Conservation (phyloP, 805 yeast genomes). For the Saccharomycopsis capsularis region DNA sequence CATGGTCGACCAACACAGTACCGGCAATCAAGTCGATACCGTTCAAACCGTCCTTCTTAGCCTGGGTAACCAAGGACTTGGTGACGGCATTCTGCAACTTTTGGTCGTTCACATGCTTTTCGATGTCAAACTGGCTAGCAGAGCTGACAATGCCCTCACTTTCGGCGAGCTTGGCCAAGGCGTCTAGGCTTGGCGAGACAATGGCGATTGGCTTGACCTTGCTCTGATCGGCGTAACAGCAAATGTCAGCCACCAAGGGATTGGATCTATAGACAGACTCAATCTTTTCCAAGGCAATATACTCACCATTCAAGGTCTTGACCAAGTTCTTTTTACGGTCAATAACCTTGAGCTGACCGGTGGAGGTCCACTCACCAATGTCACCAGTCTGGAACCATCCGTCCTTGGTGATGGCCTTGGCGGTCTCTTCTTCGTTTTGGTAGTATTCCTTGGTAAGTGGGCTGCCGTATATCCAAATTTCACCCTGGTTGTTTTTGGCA, state of each 20-base stretch:
- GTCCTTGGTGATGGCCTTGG: slow-evolving; percentile 64
- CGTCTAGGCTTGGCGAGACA: slow-evolving; percentile 70
- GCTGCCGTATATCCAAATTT: slow-evolving; percentile 71
- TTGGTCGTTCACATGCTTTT: slow-evolving; percentile 46
- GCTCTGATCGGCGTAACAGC: slow-evolving; percentile 85
- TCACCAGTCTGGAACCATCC: slow-evolving; percentile 98
- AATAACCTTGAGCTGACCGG: slow-evolving; percentile 74
- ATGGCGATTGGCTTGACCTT: slow-evolving; percentile 92
- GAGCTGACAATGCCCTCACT: slow-evolving; percentile 44
- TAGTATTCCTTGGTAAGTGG: slow-evolving; percentile 72
- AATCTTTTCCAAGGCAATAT: slow-evolving; percentile 91
- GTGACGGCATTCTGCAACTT: slow-evolving; percentile 49
- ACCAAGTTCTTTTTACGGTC: slow-evolving; percentile 95
- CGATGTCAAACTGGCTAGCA: slow-evolving; percentile 36
- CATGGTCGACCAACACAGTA: slow-evolving; percentile 72
- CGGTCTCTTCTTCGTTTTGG: slow-evolving; percentile 76
- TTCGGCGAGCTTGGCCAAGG: slow-evolving; percentile 53
- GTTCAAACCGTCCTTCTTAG: slow-evolving; percentile 67
- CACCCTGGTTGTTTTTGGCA: slow-evolving; percentile 91
- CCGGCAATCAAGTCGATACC: slow-evolving; percentile 85
- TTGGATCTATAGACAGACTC: slow-evolving; percentile 88
- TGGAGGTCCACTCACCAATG: slow-evolving; percentile 84
- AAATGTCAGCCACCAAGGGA: slow-evolving; percentile 66
- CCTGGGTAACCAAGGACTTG: slow-evolving; percentile 62
- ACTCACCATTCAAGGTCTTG: slow-evolving; percentile 94